Conservation (phyloP, 78 protist species). For the Speleostelium caveatum region DNA sequence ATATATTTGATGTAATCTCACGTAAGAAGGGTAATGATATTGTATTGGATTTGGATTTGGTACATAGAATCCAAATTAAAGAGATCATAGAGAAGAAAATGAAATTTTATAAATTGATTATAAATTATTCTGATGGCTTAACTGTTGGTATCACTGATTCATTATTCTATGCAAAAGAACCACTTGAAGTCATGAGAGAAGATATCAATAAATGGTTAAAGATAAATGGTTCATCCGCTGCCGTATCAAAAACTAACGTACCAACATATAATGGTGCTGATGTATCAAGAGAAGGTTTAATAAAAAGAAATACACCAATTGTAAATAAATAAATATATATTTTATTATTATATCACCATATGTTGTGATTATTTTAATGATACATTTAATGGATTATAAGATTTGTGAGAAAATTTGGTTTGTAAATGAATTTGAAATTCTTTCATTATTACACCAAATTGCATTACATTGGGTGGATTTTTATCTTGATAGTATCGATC, state of each 20-base stretch:
- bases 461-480: conserved; percentile 54
- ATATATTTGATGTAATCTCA: conserved; percentile 26
- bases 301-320: not conserved
- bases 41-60: conserved; percentile 15
- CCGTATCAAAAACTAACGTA: no score
- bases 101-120: conserved; percentile 6
- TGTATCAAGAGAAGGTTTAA: not conserved
- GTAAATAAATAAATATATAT: no score
- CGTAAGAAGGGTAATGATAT: conserved; percentile 18
- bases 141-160: not conserved
- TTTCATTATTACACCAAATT: conserved; percentile 41
- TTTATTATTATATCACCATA: no score
- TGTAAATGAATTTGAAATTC: conserved; percentile 11
- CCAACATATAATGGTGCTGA: not conserved
- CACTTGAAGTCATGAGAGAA: not conserved
- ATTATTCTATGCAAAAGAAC: not conserved
- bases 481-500: conserved; percentile 48
- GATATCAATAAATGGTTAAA: not conserved
- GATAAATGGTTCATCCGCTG: not conserved
- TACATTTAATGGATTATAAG: not conserved
- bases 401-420: not conserved
- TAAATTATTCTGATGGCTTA: not conserved
- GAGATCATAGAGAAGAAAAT: conserved; percentile 29
- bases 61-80: not conserved
- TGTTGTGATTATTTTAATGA: no score